Base-by-base conservation (phyloP, 2,329 filamentous ascomycete species). In the Pestalotiopsis sp. region DNA sequence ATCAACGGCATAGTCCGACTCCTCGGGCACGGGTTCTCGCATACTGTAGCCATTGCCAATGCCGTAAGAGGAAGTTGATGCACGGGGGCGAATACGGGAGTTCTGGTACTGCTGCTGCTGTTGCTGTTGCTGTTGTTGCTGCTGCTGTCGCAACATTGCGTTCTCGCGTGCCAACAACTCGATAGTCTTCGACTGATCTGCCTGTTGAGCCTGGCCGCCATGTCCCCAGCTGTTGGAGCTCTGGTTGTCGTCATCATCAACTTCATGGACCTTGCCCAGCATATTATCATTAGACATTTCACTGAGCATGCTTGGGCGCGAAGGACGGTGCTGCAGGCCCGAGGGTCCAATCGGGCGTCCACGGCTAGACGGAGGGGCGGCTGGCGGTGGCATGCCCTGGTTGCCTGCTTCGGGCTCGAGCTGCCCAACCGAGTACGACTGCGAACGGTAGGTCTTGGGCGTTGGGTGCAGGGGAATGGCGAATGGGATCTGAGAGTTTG, bases 391-490 rank as follows among this genome's bases (percentile, higher is more conserved):
- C 9, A 63, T 4, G 17, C 14, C 25, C 20, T 41, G 74, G 3
- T 75, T 76, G 14, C 81, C 75, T 1, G 81, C 81, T 69, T 95
- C 93, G 1, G 91, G 87, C 66, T 97, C 94, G 70, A 94, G 85
- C 78, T 98, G 95, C 4, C 95, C 95, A 62, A 97, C 95, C 0
- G 95, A 98, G 80, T 98, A 98, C 4, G 96, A 98, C 80, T 98
- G 94, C 5, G 96, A 99, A 58, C 96, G 91, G 75, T 97, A 96
- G 1, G 94, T 94, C 80, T 98, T 98, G 1, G 93, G 93, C 0
- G 94, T 96, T 0, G 95, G 94, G 71, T 97, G 93, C 23, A 97
- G 85, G 4, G 94, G 94, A 73, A 97, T 97, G 6, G 93, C 88
- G 76, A 97, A 97, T 1, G 94, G 93, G 67, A 97, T 92, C 71